Evolutionary conservation across 495 filamentous ascomycete genomes (phyloP), one percentile per base, ranked within the genome.

Genomic region (Cairneyella variabilis): DNA sequence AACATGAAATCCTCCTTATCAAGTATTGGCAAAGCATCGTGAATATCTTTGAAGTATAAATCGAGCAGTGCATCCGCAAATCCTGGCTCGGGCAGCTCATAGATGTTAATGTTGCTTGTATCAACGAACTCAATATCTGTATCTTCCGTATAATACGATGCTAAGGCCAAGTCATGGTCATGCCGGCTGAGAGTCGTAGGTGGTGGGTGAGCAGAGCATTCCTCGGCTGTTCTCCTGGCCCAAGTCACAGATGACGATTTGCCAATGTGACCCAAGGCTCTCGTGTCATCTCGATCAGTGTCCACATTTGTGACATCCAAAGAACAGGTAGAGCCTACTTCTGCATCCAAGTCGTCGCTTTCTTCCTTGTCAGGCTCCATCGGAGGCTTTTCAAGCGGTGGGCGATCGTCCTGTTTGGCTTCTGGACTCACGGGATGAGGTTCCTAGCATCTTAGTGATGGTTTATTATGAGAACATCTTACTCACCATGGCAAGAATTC

Each of bases 261-360:
- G 17, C 83, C 83, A 50, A 83, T 69, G 57, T 77, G 85, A 0
- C 82, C 78, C 12, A 73, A 79, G 3, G 69, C 65, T 54, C 69
- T 62, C 7, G 72, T 65, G 54, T 76, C 70, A 25, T 61, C 77
- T 22, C 72, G 72, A 57, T 82, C 83, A 12, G 78, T 60, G 42
- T 87, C 84, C 59, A 85, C 79, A 37, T 80, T 69, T n/a, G 84
- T 73, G 11, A 73, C 69, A 56, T 86, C 84, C 20, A 82, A 66
- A 11, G 79, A 80, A 22, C 78, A 79, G 3, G 77, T 74, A 1
- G 84, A 88, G 9, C 83, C 82, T 36, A 79, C 74, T 3, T 80
- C 82, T 2, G 78, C 83, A 30, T 66, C 64, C 3, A 10, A 62
- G 57, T 54, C 63, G 5, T 74, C 66, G 38, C 76, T 69, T 3